These are phyloP conservation scores for Flaveria ramosissima DNA, from an alignment of 129 eudicot species.

Conservation along the genomic window DNA sequence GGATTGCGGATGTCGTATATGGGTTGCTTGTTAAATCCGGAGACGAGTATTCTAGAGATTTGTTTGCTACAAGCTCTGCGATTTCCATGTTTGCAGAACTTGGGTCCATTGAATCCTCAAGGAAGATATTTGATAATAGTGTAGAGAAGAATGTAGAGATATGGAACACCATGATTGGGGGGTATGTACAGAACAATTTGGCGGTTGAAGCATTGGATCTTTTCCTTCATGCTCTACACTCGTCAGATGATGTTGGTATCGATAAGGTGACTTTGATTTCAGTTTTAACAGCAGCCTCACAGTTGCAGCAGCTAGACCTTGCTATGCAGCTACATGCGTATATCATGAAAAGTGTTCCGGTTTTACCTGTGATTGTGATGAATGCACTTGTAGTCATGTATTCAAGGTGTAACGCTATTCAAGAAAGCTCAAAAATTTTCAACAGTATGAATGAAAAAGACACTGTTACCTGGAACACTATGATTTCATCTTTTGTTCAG, in stretches of 20 bases:
- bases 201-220: slow-evolving; percentile 65
- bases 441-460: slow-evolving; percentile 72
- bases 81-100: slow-evolving; percentile 75
- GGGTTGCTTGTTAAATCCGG: slow-evolving; percentile 73
- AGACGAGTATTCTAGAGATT: slow-evolving; percentile 50
- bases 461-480: slow-evolving; percentile 80
- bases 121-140: slow-evolving; percentile 62
- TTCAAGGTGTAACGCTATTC: slow-evolving; percentile 65
- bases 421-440: slow-evolving; percentile 54
- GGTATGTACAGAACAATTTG: slow-evolving; percentile 62
- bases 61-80: slow-evolving; percentile 68
- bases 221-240: slow-evolving; percentile 50
- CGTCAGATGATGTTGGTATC: slow-evolving; percentile 34
- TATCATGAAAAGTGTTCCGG: slow-evolving; percentile 46
- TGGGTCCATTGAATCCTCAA: slow-evolving; percentile 58
- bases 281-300: slow-evolving; percentile 76
- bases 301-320: slow-evolving; percentile 62
- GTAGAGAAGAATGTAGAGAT: slow-evolving; percentile 71
- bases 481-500: slow-evolving; percentile 76
- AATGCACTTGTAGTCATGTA: slow-evolving; percentile 76
- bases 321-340: slow-evolving; percentile 67
- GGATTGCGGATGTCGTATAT: slow-evolving; percentile 50
- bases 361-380: slow-evolving; percentile 41
- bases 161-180: slow-evolving; percentile 93
- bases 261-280: slow-evolving; percentile 74